Conservation (phyloP, 768 basidiomycete genomes). For the Chlorophyllum brunneum region DNA sequence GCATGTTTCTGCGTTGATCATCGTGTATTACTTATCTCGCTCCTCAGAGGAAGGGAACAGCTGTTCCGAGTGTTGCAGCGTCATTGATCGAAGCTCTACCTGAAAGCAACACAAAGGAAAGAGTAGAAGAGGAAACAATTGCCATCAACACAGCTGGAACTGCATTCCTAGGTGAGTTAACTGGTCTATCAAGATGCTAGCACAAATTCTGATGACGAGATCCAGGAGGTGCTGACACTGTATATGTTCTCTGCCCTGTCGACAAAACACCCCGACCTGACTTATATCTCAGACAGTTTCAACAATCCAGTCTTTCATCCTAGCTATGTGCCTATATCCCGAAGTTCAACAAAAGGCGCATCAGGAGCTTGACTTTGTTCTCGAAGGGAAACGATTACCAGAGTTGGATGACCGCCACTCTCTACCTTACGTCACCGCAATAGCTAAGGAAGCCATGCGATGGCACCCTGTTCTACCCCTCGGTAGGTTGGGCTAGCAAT, state of each 20-base stretch:
- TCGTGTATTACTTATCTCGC: background rate
- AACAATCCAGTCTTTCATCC: slow-evolving; percentile 27
- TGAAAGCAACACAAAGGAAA: background rate
- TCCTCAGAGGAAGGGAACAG: background rate
- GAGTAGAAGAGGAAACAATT: background rate
- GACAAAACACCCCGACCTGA: background rate
- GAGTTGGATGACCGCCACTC: slow-evolving; percentile 9
- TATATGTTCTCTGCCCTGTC: slow-evolving; percentile 14
- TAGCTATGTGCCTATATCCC: slow-evolving; percentile 32
- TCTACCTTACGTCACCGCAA: slow-evolving; percentile 16
- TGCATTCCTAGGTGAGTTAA: slow-evolving; percentile 28
- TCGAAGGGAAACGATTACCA: slow-evolving; percentile 14
- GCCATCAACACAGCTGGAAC: slow-evolving; percentile 12
- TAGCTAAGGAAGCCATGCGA: slow-evolving; percentile 14
- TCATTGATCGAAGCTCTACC: slow-evolving; percentile 3
- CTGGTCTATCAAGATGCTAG: background rate
- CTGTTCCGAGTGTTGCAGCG: slow-evolving; percentile 5
- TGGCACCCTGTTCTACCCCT: slow-evolving; percentile 11
- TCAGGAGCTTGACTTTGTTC: slow-evolving; percentile 15
- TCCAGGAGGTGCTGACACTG: slow-evolving; percentile 37
- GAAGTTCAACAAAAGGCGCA: slow-evolving; percentile 19
- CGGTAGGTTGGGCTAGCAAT: background rate
- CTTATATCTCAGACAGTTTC: slow-evolving; percentile 23
- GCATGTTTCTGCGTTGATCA: background rate
- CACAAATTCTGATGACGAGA: background rate